Base-by-base conservation (phyloP, 257 asterid species). In the Solanum pinnatisectum region DNA sequence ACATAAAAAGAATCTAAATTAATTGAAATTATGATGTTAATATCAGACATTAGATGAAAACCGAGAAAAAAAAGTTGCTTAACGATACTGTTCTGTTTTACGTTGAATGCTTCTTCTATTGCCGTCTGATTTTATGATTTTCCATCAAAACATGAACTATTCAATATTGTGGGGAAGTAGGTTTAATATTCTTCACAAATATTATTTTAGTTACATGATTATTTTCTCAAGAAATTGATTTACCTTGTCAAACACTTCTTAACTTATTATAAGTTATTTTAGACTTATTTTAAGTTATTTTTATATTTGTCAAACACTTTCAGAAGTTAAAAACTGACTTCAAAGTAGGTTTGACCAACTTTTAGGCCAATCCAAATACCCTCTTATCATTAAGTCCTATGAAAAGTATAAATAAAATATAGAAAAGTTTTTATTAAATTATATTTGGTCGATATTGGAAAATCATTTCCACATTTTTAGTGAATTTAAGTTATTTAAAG, bases 1-100 rank as follows among this genome's bases (percentile, higher is more conserved):
- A 32, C 1, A 0, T 3, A 0, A 8, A 8, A 0, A 5, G 0
- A 16, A 16, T 71, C 1, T 0, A 30, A 0, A 71, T 1, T 71
- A 71, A 71, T 71, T 16, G 4, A 71, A 30, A 70, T 27, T 0
- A 25, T 20, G 1, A 25, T 27, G 3, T 67, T 4, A 67, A 67
- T 27, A 67, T 27, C 10, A 13, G 6, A 67, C 20, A 12, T 67
- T 20, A 67, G 2, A 25, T 10, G 3, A 10, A 23, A 60, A 60
- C 0, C 30, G 18, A 52, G 2, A 15, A 49, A 6, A 63, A 67
- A 2, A 9, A 9, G 12, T 23, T 23, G 4, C 16, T 77, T 6
- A 77, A n/a, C 10, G 1, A 39, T 8, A n/a, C 36, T 13, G 36
- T 4, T 2, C 35, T 39, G 83, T 74, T 37, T 36, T 39, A n/a